Evolutionary conservation across 805 yeast species (phyloP), one percentile per base, ranked within the genome.

Genomic region (Zygoascus ofunaensis): DNA sequence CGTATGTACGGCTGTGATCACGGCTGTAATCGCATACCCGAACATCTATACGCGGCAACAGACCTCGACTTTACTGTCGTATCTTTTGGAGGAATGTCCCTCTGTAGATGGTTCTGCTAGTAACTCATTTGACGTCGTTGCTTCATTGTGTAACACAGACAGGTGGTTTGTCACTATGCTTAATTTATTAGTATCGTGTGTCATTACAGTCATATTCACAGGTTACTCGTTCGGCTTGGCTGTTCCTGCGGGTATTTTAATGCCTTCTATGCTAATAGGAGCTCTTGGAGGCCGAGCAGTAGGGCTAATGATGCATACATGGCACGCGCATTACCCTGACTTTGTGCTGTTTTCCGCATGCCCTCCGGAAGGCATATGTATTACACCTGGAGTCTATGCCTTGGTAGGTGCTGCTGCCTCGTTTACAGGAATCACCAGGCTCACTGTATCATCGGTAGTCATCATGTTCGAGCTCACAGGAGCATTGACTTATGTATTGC

Each of bases 191-290:
- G 65, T 69, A 37, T 68, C 74, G 15, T 58, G 68, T 0, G 35
- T 72, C 0, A 70, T 73, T 42, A 87, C 83, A 1, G 70, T 79
- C 41, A 44, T 79, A 0, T 64, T 83, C n/a, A 67, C 86, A 0
- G 72, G 85, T 0, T 79, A 80, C 52, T 70, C 90, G 0, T 82
- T 76, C 60, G 87, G 94, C 1, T 68, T 79, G 1, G 68, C 72
- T 22, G 66, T 87, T 12, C 98, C 98, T 0, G 94, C 97, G n/a
- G 98, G 98, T 14, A 86, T 90, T 4, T 82, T 92, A 64, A 94
- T 92, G 43, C 98, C 98, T 2, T 84, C 95, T 1, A 86, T 92
- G 94, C 89, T 95, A 0, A 83, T 87, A 1, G 98, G 98, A 19
- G 97, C 97, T 0, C 77, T 95, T 0, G 83, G 86, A 62, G 98